Evolutionary conservation across 2,329 filamentous ascomycete species (phyloP), one percentile per base, ranked within the genome.

Genomic region (Neofusicoccum laricinum): DNA sequence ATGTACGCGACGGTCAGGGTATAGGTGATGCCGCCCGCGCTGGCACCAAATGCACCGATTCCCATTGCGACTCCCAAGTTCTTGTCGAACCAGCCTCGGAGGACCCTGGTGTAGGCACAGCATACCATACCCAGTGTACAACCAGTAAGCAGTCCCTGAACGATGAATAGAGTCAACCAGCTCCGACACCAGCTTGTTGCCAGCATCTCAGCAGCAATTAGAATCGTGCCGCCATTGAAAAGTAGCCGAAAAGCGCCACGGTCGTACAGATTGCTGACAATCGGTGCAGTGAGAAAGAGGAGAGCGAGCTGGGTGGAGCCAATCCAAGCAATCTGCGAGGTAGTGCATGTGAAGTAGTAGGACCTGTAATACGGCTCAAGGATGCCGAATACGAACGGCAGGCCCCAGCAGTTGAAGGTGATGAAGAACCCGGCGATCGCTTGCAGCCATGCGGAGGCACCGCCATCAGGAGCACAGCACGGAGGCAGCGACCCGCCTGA

Each of bases 11-110:
- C 69, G 0, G 75, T 65, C 4, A 75, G 53, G 1, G 75, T 68
- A 48, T 72, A 77, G 5, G 71, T 68, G 45, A 77, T 74, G 0
- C 74, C 76, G 38, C 75, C 75, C 7, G 75, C 61, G 50, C 72
- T 74, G 17, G 72, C 71, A 2, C 76, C 76, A 3, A 73, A 72
- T 2, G 74, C 72, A 14, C 69, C 71, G 15, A 77, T 64, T 1
- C 69, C 74, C 50, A 74, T 71, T 11, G 76, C 76, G 14, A 73
- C 51, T 46, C 72, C 75, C 19, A 76, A 63, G 21, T 71, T 73
- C 25, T 67, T 71, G 58, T 72, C 70, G 63, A 79, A 79, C 64
- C 74, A 78, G 32, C 69, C 71, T 50, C 73, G 71, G 0, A 78
- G 61, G 2, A 75, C 71, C 0, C 73, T 67, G 12, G 74, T 68